Conservation (phyloP, 345 rosid species). For the Camelina hispida region DNA sequence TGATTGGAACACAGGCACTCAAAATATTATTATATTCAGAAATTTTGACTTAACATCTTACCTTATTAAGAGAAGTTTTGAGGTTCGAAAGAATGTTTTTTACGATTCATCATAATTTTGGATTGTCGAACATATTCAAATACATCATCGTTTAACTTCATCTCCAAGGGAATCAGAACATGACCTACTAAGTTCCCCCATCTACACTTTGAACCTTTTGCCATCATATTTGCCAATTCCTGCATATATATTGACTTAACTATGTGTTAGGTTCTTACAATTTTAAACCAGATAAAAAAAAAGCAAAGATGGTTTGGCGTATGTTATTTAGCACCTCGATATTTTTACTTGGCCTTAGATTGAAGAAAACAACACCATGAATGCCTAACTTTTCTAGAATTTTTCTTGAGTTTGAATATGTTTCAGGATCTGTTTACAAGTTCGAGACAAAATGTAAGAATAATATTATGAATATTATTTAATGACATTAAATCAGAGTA, state of each 20-base stretch:
- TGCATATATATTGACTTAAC: neutral
- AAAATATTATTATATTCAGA: too few species aligned
- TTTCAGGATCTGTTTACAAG: conserved; percentile 29
- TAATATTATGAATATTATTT: neutral
- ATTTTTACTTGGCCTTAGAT: conserved; percentile 55
- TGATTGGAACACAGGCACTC: too few species aligned
- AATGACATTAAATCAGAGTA: neutral
- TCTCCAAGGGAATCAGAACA: conserved; percentile 49
- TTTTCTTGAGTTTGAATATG: conserved; percentile 14
- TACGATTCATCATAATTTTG: conserved; percentile 51
- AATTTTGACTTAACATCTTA: conserved; percentile 10
- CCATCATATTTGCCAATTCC: conserved; percentile 59
- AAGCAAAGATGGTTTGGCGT: neutral
- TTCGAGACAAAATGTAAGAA: neutral
- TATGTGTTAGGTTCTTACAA: neutral
- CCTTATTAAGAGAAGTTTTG: too few species aligned
- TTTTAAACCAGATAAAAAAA: too few species aligned
- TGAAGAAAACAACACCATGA: conserved; percentile 50
- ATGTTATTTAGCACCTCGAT: conserved; percentile 51
- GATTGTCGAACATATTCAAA: conserved; percentile 52
- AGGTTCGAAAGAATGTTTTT: conserved; percentile 65
- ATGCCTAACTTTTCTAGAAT: conserved; percentile 43
- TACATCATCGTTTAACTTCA: conserved; percentile 46
- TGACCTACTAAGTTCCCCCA: conserved; percentile 65
- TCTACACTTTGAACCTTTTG: conserved; percentile 43